phyloP scores from a whole-genome alignment of 495 filamentous ascomycete genomes.

The Poronia punctata region DNA sequence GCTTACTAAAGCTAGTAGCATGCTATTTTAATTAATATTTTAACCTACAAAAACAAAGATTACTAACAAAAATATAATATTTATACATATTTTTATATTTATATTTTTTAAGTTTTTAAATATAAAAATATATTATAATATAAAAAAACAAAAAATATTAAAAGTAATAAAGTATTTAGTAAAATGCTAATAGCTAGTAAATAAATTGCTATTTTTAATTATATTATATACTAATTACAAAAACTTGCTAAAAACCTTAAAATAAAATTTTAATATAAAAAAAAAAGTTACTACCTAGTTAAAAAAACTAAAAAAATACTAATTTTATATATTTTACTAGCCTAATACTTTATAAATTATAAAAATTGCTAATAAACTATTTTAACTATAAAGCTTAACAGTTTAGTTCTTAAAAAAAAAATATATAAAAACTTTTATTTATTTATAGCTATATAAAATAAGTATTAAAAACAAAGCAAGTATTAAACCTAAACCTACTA shows the following conservation, averaged over 20 bases:
- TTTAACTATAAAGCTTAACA: neutral
- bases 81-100: neutral
- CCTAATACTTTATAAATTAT: neutral
- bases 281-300: neutral
- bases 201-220: neutral
- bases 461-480: neutral
- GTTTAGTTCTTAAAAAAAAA: neutral
- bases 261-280: neutral
- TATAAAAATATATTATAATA: neutral
- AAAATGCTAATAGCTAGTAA: neutral
- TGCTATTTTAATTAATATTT: too few species aligned
- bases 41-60: neutral
- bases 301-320: conserved; percentile 1
- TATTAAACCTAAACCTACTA: too few species aligned
- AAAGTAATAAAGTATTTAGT: neutral
- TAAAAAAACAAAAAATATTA: neutral
- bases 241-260: neutral
- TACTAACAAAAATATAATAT: neutral
- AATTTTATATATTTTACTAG: neutral
- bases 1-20: too few species aligned
- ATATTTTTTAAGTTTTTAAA: neutral
- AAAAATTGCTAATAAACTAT: neutral
- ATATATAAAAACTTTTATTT: neutral
- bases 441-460: neutral
- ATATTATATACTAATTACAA: neutral